Percentiles rank a stretch among this genome's conserved stretches.
Evolutionary conservation across 2,329 filamentous ascomycete species (phyloP).

Genomic region (Tricladium varicosporioides): DNA sequence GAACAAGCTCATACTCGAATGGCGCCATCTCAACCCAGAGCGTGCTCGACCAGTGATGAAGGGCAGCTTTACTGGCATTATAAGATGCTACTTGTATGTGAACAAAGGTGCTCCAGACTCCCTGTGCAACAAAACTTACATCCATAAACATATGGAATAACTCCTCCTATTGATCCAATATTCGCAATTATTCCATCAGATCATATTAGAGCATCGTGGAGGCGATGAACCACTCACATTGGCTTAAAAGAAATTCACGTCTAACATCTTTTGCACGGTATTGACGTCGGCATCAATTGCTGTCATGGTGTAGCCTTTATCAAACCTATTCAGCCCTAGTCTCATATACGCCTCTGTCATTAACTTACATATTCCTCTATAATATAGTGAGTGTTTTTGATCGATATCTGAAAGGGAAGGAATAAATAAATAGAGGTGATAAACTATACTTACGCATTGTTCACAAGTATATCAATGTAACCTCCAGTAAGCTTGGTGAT

Average conservation of each 20-base stretch:
- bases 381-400: background rate
- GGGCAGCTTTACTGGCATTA: constrained; percentile 43
- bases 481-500: constrained; percentile 34
- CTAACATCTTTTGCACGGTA: constrained; percentile 29
- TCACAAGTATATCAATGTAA: constrained; percentile 41
- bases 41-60: constrained; percentile 30
- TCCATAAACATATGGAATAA: constrained; percentile 35
- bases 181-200: constrained; percentile 31
- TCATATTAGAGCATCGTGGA: constrained; percentile 26
- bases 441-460: constrained; percentile 36
- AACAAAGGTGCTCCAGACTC: background rate
- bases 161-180: constrained; percentile 20
- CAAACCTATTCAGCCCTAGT: constrained; percentile 23
- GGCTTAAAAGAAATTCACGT: constrained; percentile 33
- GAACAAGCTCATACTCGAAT: constrained; percentile 3
- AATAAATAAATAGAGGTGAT: too few relatives aligned
- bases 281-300: constrained; percentile 31
- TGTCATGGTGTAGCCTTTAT: constrained; percentile 33
- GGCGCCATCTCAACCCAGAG: constrained; percentile 21
- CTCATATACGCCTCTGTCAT: too few relatives aligned
- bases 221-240: constrained; percentile 30
- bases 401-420: too few relatives aligned
- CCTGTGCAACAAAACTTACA: constrained; percentile 16
- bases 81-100: constrained; percentile 28
- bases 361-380: constrained; percentile 25